Evolutionary conservation across 83 land plant genomes (phyloP).

Genomic region (Thuja plicata): DNA sequence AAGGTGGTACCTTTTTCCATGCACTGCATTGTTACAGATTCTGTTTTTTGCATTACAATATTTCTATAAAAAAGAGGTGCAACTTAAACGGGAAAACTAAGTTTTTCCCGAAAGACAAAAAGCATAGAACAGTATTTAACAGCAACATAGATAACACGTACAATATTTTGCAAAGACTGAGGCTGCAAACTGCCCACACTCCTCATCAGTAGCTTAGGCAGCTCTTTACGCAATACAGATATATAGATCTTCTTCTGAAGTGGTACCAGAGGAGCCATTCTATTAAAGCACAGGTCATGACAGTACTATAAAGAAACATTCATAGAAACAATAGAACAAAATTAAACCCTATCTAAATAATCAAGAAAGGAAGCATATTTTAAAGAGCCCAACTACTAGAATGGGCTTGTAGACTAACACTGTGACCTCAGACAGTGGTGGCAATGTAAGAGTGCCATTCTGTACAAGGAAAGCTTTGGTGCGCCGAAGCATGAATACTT

Average conservation of each 20-base stretch:
- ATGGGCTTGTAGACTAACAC: slow-evolving; percentile 45
- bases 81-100: background rate
- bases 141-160: slow-evolving; percentile 20
- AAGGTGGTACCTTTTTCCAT: background rate
- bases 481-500: slow-evolving; percentile 84
- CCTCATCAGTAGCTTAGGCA: slow-evolving; percentile 62
- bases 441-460: slow-evolving; percentile 62
- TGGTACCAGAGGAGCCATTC: slow-evolving; percentile 68
- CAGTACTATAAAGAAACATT: background rate
- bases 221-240: slow-evolving; percentile 81
- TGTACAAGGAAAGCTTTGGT: slow-evolving; percentile 77
- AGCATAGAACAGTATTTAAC: background rate
- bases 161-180: slow-evolving; percentile 83
- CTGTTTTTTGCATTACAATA: background rate
- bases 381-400: background rate
- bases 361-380: background rate
- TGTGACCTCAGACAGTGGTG: slow-evolving; percentile 86
- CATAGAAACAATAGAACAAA: background rate
- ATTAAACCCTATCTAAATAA: background rate
- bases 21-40: background rate
- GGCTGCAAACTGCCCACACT: slow-evolving; percentile 42
- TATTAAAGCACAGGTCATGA: slow-evolving; percentile 12
- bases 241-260: slow-evolving; percentile 81
- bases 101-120: background rate
- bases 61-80: background rate